Percentiles rank a stretch among this genome's conserved stretches.
phyloP scores from a whole-genome alignment of 176 grass and related monocot species.

The bread wheat (Triticum aestivum) region IWGSC_CS_RefSeq_v2.1 NC_057803.1:11268350-11268849 shows the following conservation, averaged over 20 bases:
- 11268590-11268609: neutral
- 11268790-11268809: neutral
- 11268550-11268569: neutral
- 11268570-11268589: neutral
- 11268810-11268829: neutral
- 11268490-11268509: neutral
- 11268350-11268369: neutral
- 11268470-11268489: neutral
- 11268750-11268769: neutral
- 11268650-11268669: neutral
- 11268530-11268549: neutral
- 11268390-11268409: neutral
- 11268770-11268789: neutral
- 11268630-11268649: conserved; percentile 10
- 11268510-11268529: neutral
- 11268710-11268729: conserved; percentile 1
- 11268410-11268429: neutral
- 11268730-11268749: neutral
- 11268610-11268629: neutral
- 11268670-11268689: neutral
- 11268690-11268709: neutral
- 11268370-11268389: neutral
- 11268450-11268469: neutral
- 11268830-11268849: neutral
- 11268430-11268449: neutral